Evolutionary conservation across 2,329 filamentous ascomycete species (phyloP), one percentile per base, ranked within the genome.

Genomic region (Cladosporium velox): DNA sequence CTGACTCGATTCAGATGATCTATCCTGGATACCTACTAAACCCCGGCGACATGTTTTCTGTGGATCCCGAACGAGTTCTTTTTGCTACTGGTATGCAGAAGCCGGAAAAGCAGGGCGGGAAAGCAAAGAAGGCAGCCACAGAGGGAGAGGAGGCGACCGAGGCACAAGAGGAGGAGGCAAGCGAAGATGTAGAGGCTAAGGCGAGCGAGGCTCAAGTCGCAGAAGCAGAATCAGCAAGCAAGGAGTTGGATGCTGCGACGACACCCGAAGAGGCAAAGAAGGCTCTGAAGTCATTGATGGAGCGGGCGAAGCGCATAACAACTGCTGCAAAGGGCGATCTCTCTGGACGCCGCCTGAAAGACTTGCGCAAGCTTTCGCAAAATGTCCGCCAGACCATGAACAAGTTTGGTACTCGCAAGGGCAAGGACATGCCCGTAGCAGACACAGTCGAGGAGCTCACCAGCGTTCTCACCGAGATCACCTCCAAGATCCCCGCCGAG

Each of bases 31-130:
- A 99, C 79, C 88, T 93, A 70, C 86, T 99, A 47, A 99, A 99
- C 79, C 96, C 95, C 2, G 95, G 95, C 72, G 95, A 99, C 78
- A 92, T 99, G 88, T 99, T 99, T 84, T 92, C 96, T 77, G 94
- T 99, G 73, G 91, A 97, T 24, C 85, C 91, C 41, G 92, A 97
- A 47, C 88, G 90, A 72, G 95, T 99, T 65, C 85, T 99, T 79
- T 93, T 86, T 74, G 94, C 92, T 38, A 97, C 93, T 1, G 95
- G 95, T 66, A 85, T 86, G 30, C 86, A 87, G 59, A 79, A 78
- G 70, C 51, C 35, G 2, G 66, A 70, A 59, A 73, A 74, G 65
- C 74, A 71, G 64, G 74, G 67, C 58, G 68, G 65, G 8, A 65
- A 67, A 15, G 51, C 68, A 35, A 59, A 66, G 52, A 41, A 58